Conservation (phyloP, 2,329 filamentous ascomycete genomes). For the Trichoderma sp. region DNA sequence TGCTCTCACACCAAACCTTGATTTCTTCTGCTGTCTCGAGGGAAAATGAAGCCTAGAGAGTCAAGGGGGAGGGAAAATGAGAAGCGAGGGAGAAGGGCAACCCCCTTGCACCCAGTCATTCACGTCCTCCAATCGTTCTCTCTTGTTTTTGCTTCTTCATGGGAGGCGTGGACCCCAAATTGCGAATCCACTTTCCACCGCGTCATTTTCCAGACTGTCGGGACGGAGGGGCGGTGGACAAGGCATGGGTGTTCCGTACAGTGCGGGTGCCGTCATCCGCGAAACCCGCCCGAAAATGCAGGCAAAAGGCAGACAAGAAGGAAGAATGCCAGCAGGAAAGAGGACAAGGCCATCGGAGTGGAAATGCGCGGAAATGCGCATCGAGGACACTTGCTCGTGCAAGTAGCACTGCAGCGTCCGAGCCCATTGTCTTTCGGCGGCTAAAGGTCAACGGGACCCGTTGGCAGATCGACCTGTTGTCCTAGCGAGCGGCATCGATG, state of each 20-base stretch:
- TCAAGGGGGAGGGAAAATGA: neutral
- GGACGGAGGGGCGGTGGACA: conserved; percentile 28
- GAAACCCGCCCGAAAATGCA: conserved; percentile 1
- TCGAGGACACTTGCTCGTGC: neutral
- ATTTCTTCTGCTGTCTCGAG: neutral
- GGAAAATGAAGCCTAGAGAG: neutral
- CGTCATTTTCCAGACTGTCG: conserved; percentile 42
- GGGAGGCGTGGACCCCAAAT: conserved; percentile 22
- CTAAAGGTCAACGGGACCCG: neutral
- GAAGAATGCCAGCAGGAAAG: neutral
- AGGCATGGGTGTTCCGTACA: conserved; percentile 6
- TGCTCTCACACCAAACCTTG: neutral
- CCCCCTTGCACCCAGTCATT: neutral
- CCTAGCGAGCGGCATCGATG: conserved; percentile 11
- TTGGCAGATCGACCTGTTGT: conserved; percentile 1
- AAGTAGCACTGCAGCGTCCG: neutral
- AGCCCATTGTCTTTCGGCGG: neutral
- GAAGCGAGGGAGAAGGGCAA: neutral
- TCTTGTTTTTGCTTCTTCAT: neutral
- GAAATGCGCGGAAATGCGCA: neutral
- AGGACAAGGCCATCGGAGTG: neutral
- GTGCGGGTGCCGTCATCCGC: conserved; percentile 8
- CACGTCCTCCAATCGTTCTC: neutral
- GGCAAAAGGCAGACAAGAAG: neutral
- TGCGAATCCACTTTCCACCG: conserved; percentile 32